phyloP scores from a whole-genome alignment of 2,329 filamentous ascomycete genomes.

The Epichloe scottii region DNA sequence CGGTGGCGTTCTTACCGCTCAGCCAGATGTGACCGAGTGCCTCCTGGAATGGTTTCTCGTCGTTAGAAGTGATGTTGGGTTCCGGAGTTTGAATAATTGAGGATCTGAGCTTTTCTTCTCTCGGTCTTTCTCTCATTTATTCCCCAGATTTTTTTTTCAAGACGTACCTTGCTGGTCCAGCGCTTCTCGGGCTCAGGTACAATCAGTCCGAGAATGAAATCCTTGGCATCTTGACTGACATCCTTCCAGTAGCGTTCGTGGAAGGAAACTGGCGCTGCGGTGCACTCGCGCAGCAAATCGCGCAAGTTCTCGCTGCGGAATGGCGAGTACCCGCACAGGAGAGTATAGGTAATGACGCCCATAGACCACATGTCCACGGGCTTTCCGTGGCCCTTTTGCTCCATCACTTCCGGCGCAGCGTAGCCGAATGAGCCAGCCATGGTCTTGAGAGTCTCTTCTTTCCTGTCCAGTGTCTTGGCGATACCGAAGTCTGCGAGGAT shows the following conservation, averaged over 20 bases:
- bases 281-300: slow-evolving; percentile 92
- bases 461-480: slow-evolving; percentile 89
- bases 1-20: slow-evolving; percentile 78
- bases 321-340: slow-evolving; percentile 95
- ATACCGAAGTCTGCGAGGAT: slow-evolving; percentile 97
- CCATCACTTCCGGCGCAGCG: slow-evolving; percentile 94
- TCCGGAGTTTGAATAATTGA: background rate
- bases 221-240: slow-evolving; percentile 87
- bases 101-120: background rate
- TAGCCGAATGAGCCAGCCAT: slow-evolving; percentile 99
- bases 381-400: slow-evolving; percentile 94
- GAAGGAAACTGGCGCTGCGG: slow-evolving; percentile 72
- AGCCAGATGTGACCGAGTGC: slow-evolving; percentile 80
- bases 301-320: slow-evolving; percentile 91
- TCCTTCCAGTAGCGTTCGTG: slow-evolving; percentile 98
- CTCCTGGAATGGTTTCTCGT: slow-evolving; percentile 33
- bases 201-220: slow-evolving; percentile 76
- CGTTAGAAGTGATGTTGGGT: background rate
- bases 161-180: slow-evolving; percentile 59
- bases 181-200: slow-evolving; percentile 67
- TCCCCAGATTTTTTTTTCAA: too few relatives aligned
- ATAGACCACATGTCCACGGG: slow-evolving; percentile 99
- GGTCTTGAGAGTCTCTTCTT: slow-evolving; percentile 84
- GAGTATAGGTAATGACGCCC: slow-evolving; percentile 95
- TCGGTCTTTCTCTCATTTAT: background rate